A percentile compares a stretch with the other conserved stretches of the same genome.
These are phyloP conservation scores for Phyllosticta capitalensis DNA, from an alignment of 2,329 filamentous ascomycete species.

Conservation along the genomic window DNA sequence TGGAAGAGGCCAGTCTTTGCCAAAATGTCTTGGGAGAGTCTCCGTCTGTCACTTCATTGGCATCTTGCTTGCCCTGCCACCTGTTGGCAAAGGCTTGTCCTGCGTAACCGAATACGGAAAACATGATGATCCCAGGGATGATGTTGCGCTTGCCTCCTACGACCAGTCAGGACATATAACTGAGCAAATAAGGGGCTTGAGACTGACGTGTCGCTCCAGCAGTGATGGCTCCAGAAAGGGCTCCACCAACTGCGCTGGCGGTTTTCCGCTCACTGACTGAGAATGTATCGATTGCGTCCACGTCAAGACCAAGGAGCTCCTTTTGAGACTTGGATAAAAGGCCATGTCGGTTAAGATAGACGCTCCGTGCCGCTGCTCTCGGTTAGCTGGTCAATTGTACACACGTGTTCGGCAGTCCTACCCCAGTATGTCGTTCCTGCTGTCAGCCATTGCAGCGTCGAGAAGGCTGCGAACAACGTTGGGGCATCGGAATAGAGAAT, in stretches of 20 bases:
- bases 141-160: constrained; percentile 20
- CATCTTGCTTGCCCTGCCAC: constrained; percentile 29
- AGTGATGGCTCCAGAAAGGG: constrained; percentile 47
- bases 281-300: background rate
- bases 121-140: constrained; percentile 50
- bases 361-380: constrained; percentile 21
- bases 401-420: background rate
- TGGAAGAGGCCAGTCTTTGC: constrained; percentile 48
- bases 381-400: background rate
- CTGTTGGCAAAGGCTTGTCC: constrained; percentile 49
- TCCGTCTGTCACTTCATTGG: background rate
- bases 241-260: constrained; percentile 62
- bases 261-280: constrained; percentile 49
- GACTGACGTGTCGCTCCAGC: constrained; percentile 24
- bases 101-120: constrained; percentile 46
- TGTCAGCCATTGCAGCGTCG: constrained; percentile 71
- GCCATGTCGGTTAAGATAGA: constrained; percentile 27
- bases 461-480: constrained; percentile 59
- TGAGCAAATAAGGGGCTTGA: background rate
- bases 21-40: background rate
- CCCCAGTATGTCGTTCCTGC: constrained; percentile 65
- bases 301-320: background rate
- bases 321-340: constrained; percentile 21
- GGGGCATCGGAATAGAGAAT: constrained; percentile 56
- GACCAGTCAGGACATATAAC: constrained; percentile 1